Base-by-base conservation (phyloP, 495 filamentous ascomycete genomes). In the Trichocladium uniseriatum region DNA sequence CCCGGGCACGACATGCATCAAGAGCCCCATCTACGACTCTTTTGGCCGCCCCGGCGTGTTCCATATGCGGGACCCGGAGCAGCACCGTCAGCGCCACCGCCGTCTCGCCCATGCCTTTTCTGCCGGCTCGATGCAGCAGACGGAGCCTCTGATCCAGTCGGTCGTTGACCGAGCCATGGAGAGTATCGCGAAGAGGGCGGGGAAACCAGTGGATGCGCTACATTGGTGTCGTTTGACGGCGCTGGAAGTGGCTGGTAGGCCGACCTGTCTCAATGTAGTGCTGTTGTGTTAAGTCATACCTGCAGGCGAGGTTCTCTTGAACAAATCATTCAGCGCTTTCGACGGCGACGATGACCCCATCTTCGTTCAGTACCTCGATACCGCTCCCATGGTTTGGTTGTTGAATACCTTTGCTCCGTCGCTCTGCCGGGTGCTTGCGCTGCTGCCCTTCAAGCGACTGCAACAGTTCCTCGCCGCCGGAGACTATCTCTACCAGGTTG, bases 41-140 rank as follows among this genome's bases (percentile, higher is more conserved):
- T 80, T 76, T 0, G 77, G 79, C 43, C 73, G 75, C 40, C 79
- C 79, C 61, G 66, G 69, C 22, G 55, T 78, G 5, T 81, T 81
- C 53, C 65, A 65, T 45, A 68, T 77, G 38, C 74, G 69, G 18
- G 50, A 47, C 35, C 50, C 42, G 21, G 24, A 47, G n/a, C n/a
- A 41, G 28, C 50, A 52, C 36, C 50, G 43, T 14, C n/a, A 42
- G 28, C 41, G 50, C 5, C 35, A 47, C 5, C 32, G 36, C 6
- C 41, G 41, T 20, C 10, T 52, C 5, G 42, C 50, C 6, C 50
- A 52, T 32, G 19, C 47, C 36, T 52, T 52, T 35, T 15, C 27
- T 3, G 6, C 50, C 21, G 35, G 11, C 13, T 24, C 21, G n/a
- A 21, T 52, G 37, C 34, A 47, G 36, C 43, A 46, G 50, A 47